phyloP scores from a whole-genome alignment of 805 yeast species.

The Wickerhamomyces strasburgensis region DNA sequence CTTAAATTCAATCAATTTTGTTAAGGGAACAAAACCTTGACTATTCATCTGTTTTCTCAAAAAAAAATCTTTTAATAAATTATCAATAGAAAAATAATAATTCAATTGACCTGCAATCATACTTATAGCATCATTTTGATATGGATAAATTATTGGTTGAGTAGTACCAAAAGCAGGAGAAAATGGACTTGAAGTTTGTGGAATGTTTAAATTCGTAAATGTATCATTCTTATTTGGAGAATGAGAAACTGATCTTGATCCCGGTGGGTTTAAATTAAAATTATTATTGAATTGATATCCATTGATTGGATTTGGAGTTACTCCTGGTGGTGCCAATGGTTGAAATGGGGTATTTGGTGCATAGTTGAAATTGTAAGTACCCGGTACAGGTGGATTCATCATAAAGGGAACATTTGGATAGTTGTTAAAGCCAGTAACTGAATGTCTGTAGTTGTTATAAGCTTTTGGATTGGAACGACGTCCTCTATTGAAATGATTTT shows the following conservation, averaged over 20 bases:
- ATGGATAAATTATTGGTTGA: conserved; percentile 9
- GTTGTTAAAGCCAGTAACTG: conserved; percentile 8
- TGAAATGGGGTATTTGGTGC: neutral
- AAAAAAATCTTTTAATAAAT: conserved; percentile 76
- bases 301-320: conserved; percentile 2
- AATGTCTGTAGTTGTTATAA: conserved; percentile 17
- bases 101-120: conserved; percentile 58
- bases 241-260: conserved; percentile 18
- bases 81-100: conserved; percentile 86
- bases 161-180: conserved; percentile 7
- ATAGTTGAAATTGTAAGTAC: neutral
- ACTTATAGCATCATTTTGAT: conserved; percentile 17
- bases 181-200: conserved; percentile 1
- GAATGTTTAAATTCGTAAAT: conserved; percentile 3
- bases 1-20: conserved; percentile 61
- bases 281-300: neutral
- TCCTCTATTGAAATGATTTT: conserved; percentile 6
- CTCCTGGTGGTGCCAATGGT: neutral
- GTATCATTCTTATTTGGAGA: conserved; percentile 17
- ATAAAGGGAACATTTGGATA: conserved; percentile 9
- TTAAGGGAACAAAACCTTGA: conserved; percentile 66
- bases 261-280: neutral
- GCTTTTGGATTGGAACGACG: conserved; percentile 10
- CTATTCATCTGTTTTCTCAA: conserved; percentile 77
- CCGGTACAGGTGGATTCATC: conserved; percentile 2